A percentile compares a stretch with the other conserved stretches of the same genome.
These are phyloP conservation scores for Teratosphaeriaceae sp. DNA, from an alignment of 2,329 filamentous ascomycete genomes.

Conservation along the genomic window DNA sequence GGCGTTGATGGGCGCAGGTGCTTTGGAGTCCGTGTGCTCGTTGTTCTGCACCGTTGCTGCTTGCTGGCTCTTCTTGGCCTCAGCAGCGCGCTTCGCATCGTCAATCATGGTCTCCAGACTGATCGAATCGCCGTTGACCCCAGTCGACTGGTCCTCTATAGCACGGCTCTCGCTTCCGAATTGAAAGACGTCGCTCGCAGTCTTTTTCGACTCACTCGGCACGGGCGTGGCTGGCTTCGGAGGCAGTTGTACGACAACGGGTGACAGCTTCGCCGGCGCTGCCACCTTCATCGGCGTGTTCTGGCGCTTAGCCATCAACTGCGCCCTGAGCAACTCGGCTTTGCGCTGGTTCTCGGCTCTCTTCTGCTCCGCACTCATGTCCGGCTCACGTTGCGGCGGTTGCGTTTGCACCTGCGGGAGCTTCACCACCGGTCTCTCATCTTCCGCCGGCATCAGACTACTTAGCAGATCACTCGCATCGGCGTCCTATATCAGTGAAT, in stretches of 20 bases:
- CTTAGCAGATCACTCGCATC: constrained; percentile 1
- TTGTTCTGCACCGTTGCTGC: background rate
- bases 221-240: background rate
- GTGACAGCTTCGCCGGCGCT: background rate
- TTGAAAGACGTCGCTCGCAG: background rate
- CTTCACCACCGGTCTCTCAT: background rate
- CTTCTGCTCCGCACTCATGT: constrained; percentile 3
- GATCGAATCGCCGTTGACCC: constrained; percentile 2
- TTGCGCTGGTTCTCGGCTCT: constrained; percentile 21
- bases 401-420: background rate
- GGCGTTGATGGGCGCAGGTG: background rate
- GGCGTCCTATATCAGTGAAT: background rate
- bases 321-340: constrained; percentile 29
- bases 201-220: background rate
- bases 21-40: background rate
- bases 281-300: constrained; percentile 13
- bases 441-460: constrained; percentile 2
- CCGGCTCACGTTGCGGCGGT: background rate
- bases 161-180: background rate
- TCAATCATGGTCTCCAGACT: constrained; percentile 6
- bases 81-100: constrained; percentile 7
- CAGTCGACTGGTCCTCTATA: background rate
- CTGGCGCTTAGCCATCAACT: constrained; percentile 20
- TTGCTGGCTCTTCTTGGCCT: constrained; percentile 5
- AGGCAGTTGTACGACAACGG: background rate